Base-by-base conservation (phyloP, 352 stramenopile species). In the Phytophthora constricta region DNA sequence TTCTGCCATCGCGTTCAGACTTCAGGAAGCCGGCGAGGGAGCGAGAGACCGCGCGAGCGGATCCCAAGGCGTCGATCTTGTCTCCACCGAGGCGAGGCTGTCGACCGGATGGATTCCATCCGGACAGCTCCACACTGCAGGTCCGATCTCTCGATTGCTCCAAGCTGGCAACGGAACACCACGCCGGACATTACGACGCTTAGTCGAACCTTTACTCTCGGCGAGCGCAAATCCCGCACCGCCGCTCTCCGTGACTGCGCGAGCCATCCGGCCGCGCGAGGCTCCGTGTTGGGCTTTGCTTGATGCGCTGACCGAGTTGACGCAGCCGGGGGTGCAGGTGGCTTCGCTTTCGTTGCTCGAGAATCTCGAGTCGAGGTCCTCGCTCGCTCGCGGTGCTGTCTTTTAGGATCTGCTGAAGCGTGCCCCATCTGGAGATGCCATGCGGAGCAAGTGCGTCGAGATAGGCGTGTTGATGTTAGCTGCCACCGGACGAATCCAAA, bases 221-320 rank as follows among this genome's bases (percentile, higher is more conserved):
- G 26, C 37, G 56, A 52, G 48, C 22, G 63, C 57, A 71, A 72
- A 72, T 62, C 58, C 57, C n/a, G n/a, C n/a, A 37, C 20, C 57
- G 58, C 42, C 22, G 23, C 43, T 23, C 39, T n/a, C 41, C 19
- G 25, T 43, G 51, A 67, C 60, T 52, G 60, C 52, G 62, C 60
- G 42, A 50, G 28, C 54, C 56, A 57, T 57, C 23, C 19, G 31
- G 20, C 22, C 22, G 33, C 53, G 27, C 23, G 11, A 41, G 25
- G 31, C n/a, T 22, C 46, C 9, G 3, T 42, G 57, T n/a, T 8
- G 42, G 54, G 45, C 46, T 59, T 68, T 60, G 48, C 42, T 56
- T 73, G 59, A 73, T 73, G 47, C 65, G 65, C 65, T 72, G 58
- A 72, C 58, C 45, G 47, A 1, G 22, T 68, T 55, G 52, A 50